Evolutionary conservation across 805 yeast species (phyloP).

Genomic region (Suhomyces sp.): DNA sequence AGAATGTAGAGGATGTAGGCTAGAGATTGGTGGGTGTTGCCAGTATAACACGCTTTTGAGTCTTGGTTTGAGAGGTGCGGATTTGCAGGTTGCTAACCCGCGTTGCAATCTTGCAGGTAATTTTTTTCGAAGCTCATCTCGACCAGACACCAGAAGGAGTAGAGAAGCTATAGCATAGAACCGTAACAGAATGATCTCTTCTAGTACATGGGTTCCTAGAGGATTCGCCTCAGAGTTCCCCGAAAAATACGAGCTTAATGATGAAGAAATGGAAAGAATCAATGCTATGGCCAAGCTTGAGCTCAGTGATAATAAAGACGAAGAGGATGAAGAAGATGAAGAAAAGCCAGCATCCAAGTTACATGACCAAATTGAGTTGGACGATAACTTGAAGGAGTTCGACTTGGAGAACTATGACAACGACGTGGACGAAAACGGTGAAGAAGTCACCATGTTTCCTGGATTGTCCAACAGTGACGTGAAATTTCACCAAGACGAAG

Average conservation of each 20-base stretch:
- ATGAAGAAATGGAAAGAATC: slow-evolving; percentile 90
- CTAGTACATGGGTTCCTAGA: slow-evolving; percentile 93
- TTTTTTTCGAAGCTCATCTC: slow-evolving; percentile 3
- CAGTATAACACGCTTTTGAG: no score
- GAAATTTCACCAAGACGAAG: slow-evolving; percentile 45
- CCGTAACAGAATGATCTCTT: slow-evolving; percentile 65
- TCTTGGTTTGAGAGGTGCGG: neutral
- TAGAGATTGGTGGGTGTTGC: no score
- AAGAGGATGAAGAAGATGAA: slow-evolving; percentile 42
- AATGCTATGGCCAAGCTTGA: slow-evolving; percentile 80
- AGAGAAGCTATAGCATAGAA: neutral
- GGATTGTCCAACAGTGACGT: slow-evolving; percentile 59
- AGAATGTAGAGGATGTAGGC: neutral
- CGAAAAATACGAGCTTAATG: slow-evolving; percentile 80
- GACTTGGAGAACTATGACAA: slow-evolving; percentile 83
- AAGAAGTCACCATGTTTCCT: slow-evolving; percentile 63
- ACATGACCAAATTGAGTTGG: slow-evolving; percentile 57
- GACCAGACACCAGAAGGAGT: neutral
- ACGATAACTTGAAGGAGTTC: slow-evolving; percentile 85
- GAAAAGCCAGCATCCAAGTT: slow-evolving; percentile 31
- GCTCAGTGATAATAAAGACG: slow-evolving; percentile 69
- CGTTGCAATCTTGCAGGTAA: neutral
- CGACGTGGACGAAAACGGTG: slow-evolving; percentile 59
- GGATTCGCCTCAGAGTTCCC: slow-evolving; percentile 95
- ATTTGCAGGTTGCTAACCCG: slow-evolving; percentile 1